Evolutionary conservation across 345 rosid genomes (phyloP).

Genomic region (Camelina sativa): DNA sequence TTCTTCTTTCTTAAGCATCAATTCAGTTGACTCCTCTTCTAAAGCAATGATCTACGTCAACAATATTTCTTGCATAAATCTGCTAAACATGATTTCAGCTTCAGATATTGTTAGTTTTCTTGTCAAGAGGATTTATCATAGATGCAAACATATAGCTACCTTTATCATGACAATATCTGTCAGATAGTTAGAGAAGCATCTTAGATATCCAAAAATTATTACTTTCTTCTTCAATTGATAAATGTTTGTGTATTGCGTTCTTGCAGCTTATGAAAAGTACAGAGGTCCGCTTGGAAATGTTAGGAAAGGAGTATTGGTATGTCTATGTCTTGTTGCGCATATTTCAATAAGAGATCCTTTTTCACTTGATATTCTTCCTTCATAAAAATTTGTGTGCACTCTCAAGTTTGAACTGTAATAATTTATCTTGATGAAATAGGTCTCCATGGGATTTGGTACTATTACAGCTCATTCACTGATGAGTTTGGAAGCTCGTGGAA

Average conservation of each 20-base stretch:
- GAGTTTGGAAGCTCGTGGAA: constrained; percentile 97
- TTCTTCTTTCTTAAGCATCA: constrained; percentile 13
- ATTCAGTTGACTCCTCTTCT: not conserved
- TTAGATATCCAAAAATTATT: not conserved
- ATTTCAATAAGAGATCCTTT: not conserved
- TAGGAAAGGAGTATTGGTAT: constrained; percentile 98
- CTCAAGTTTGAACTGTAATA: constrained; percentile 1
- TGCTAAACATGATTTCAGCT: not conserved
- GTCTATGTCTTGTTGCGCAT: constrained; percentile 31
- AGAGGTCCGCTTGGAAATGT: constrained; percentile 95
- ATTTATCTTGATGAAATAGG: constrained; percentile 51
- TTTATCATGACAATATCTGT: not conserved
- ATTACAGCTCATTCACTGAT: constrained; percentile 84
- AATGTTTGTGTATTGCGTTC: constrained; percentile 5
- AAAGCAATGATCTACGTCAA: not conserved
- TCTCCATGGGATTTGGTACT: constrained; percentile 91
- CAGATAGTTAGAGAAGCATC: constrained; percentile 18
- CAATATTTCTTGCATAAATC: constrained; percentile 14
- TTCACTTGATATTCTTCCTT: not conserved
- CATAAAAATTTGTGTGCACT: not conserved
- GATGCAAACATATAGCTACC: not conserved
- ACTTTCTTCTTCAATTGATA: constrained; percentile 23
- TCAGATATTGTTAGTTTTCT: constrained; percentile 1
- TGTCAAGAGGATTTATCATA: not conserved
- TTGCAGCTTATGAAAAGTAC: constrained; percentile 80